Percentiles rank a stretch among this genome's conserved stretches.
These are phyloP conservation scores for Graphilbum fragrans DNA, from an alignment of 2,329 filamentous ascomycete species.

Conservation along the genomic window DNA sequence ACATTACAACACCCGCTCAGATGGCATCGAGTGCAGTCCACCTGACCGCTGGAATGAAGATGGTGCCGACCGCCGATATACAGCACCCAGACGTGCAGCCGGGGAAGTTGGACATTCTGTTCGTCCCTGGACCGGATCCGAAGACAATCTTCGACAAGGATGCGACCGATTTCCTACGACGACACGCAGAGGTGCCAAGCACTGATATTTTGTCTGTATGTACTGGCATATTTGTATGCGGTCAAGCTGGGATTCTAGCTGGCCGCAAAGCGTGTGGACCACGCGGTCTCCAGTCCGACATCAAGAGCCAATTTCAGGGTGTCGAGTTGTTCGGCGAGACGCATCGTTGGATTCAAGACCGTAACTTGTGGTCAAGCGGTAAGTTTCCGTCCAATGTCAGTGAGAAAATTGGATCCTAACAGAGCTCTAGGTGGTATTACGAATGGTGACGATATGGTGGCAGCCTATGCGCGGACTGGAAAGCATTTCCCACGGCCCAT, in stretches of 20 bases:
- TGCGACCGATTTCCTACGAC: constrained; percentile 28
- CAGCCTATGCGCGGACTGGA: constrained; percentile 33
- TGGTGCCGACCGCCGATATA: constrained; percentile 31
- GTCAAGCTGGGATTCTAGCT: constrained; percentile 32
- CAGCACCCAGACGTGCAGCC: constrained; percentile 33
- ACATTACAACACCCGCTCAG: constrained; percentile 20
- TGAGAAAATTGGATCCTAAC: not conserved
- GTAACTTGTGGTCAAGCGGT: constrained; percentile 44
- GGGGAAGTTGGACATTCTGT: constrained; percentile 35
- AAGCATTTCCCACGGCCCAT: constrained; percentile 29
- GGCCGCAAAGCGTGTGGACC: constrained; percentile 35
- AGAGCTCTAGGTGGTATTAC: constrained; percentile 34
- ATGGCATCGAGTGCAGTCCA: constrained; percentile 22
- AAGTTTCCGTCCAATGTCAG: constrained; percentile 12
- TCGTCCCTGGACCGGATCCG: constrained; percentile 39
- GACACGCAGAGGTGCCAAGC: constrained; percentile 22
- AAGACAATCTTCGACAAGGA: constrained; percentile 16
- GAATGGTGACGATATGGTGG: constrained; percentile 43
- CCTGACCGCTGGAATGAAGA: constrained; percentile 25
- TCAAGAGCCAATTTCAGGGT: constrained; percentile 2
- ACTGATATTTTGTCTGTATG: constrained; percentile 40
- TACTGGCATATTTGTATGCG: constrained; percentile 36
- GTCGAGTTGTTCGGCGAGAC: constrained; percentile 24
- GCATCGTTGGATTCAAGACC: constrained; percentile 37
- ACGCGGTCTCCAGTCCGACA: constrained; percentile 11